phyloP scores from a whole-genome alignment of 1,284 basidiomycete species.

The Coniferiporia weirii region DNA sequence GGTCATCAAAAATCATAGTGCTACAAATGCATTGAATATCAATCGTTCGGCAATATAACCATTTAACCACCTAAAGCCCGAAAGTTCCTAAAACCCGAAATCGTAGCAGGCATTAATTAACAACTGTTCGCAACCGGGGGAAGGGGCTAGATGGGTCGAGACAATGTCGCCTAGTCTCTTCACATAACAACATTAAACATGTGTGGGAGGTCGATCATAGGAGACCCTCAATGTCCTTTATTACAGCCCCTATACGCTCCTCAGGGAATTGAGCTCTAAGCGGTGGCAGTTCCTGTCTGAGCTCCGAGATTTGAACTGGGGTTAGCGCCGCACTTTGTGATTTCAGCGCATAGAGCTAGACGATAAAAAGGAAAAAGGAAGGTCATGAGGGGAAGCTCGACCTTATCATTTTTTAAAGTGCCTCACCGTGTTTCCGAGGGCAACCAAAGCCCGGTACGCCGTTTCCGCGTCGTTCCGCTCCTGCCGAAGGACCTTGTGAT shows the following conservation, averaged over 20 bases:
- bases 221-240: slow-evolving; percentile 38
- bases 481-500: slow-evolving; percentile 49
- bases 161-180: not conserved
- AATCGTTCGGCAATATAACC: not conserved
- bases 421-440: slow-evolving; percentile 82
- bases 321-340: slow-evolving; percentile 32
- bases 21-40: not conserved
- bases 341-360: slow-evolving; percentile 46
- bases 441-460: slow-evolving; percentile 80
- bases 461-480: slow-evolving; percentile 80
- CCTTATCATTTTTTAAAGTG: not conserved
- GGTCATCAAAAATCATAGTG: not conserved
- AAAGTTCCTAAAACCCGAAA: not conserved
- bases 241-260: slow-evolving; percentile 48
- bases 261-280: slow-evolving; percentile 48
- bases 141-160: not conserved
- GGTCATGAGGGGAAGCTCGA: not conserved
- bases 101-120: not conserved
- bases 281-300: slow-evolving; percentile 36
- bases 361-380: not conserved
- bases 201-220: not conserved
- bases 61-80: not conserved
- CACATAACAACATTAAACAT: not conserved
- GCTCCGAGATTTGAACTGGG: slow-evolving; percentile 34
- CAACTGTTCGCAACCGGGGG: not conserved